Percentiles rank a stretch among this genome's conserved stretches.
Evolutionary conservation across 2,329 filamentous ascomycete species (phyloP).

Genomic region (Venturia effusa): DNA sequence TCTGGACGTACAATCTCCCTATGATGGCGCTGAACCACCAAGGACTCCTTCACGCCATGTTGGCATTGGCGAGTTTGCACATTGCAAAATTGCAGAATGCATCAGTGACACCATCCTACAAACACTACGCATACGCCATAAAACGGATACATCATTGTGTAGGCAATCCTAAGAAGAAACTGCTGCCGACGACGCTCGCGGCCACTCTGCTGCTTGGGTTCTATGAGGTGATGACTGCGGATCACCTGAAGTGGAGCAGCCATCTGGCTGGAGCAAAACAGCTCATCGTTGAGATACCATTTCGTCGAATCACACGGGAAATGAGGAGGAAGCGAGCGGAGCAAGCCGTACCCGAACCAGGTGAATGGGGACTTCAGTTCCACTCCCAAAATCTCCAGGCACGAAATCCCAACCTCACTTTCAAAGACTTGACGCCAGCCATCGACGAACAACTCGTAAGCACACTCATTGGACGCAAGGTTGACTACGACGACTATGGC

Average conservation of each 20-base stretch:
- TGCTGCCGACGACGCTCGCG: conserved; percentile 72
- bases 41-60: conserved; percentile 81
- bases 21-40: conserved; percentile 73
- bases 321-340: conserved; percentile 53
- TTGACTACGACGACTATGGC: conserved; percentile 49
- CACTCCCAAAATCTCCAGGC: conserved; percentile 12
- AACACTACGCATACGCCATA: conserved; percentile 83
- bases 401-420: conserved; percentile 8
- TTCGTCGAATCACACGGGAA: conserved; percentile 58
- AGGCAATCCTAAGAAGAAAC: conserved; percentile 46
- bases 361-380: not conserved
- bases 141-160: conserved; percentile 69
- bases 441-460: conserved; percentile 41
- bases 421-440: conserved; percentile 15
- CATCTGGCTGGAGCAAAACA: conserved; percentile 78
- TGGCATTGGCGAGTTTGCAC: conserved; percentile 77
- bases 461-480: conserved; percentile 43
- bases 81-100: conserved; percentile 71
- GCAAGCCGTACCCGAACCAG: not conserved
- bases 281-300: conserved; percentile 73
- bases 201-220: conserved; percentile 78
- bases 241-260: conserved; percentile 92
- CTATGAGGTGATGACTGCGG: conserved; percentile 89
- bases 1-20: conserved; percentile 70
- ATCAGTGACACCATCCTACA: conserved; percentile 68